These are phyloP conservation scores for Aspergillus caelatus DNA, from an alignment of 2,329 filamentous ascomycete genomes.

Conservation along the genomic window DNA sequence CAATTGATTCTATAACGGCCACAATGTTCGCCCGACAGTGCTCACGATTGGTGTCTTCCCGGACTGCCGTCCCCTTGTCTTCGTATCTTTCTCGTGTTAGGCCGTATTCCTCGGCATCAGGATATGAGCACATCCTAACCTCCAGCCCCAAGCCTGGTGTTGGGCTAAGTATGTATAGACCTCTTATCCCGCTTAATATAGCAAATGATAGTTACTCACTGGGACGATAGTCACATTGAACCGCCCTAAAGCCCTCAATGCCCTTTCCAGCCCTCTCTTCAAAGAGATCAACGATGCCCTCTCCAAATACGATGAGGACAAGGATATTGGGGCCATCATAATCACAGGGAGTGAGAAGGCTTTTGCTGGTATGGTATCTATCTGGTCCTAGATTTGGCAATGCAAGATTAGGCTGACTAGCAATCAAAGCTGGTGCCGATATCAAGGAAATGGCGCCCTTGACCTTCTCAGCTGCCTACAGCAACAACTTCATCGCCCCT, in stretches of 20 bases:
- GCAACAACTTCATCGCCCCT: conserved; percentile 86
- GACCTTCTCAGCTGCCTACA: conserved; percentile 86
- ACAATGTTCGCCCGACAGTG: conserved; percentile 51
- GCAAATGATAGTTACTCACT: not conserved
- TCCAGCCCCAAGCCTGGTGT: conserved; percentile 86
- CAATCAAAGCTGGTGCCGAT: conserved; percentile 74
- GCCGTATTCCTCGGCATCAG: conserved; percentile 47
- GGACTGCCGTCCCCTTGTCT: conserved; percentile 45
- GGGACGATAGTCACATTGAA: conserved; percentile 75
- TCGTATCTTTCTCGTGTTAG: conserved; percentile 39
- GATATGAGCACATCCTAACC: conserved; percentile 81
- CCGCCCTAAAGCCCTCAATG: conserved; percentile 94
- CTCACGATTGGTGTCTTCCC: conserved; percentile 63
- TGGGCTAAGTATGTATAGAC: conserved; percentile 69
- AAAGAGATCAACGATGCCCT: conserved; percentile 83
- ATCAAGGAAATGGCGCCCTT: conserved; percentile 99
- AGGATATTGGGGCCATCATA: conserved; percentile 73
- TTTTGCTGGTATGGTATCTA: conserved; percentile 64
- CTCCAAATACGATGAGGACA: conserved; percentile 67
- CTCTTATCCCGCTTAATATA: not conserved
- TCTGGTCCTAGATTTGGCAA: no score
- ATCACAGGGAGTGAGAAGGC: conserved; percentile 87
- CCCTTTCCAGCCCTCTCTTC: conserved; percentile 88
- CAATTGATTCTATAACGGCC: conserved; percentile 5
- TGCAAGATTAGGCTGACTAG: not conserved